A percentile compares a stretch with the other conserved stretches of the same genome.
These are phyloP conservation scores for Crassisporium funariophilum DNA, from an alignment of 768 basidiomycete genomes.

Conservation along the genomic window DNA sequence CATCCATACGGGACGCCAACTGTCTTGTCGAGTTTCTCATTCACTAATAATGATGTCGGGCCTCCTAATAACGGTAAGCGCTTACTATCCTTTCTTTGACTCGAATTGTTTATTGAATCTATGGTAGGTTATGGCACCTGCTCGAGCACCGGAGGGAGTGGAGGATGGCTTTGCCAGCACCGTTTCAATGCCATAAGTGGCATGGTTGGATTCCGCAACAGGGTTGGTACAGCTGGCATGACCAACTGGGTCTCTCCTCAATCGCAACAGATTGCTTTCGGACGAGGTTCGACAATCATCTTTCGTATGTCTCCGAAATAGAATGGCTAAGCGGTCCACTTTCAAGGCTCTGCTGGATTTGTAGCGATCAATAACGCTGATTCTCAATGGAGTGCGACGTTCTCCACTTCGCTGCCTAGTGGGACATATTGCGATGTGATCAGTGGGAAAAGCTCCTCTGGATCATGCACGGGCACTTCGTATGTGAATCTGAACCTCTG, in stretches of 20 bases:
- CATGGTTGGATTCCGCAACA: conserved; percentile 67
- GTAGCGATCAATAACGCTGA: conserved; percentile 71
- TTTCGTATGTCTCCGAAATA: neutral
- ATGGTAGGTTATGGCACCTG: no score
- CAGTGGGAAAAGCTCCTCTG: conserved; percentile 42
- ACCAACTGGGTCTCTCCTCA: conserved; percentile 61
- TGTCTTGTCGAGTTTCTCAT: conserved; percentile 61
- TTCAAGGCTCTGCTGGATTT: conserved; percentile 57
- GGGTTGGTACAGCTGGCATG: conserved; percentile 51
- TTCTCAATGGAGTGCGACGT: conserved; percentile 54
- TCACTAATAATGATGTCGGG: conserved; percentile 52
- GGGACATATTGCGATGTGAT: conserved; percentile 70
- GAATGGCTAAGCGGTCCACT: neutral
- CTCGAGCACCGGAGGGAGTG: conserved; percentile 47
- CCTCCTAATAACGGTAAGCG: conserved; percentile 57
- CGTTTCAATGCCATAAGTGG: conserved; percentile 58
- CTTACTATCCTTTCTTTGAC: neutral
- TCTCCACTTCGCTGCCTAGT: conserved; percentile 56
- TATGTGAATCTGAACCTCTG: no score
- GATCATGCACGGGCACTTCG: conserved; percentile 56
- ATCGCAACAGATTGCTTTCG: conserved; percentile 65
- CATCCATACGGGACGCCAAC: conserved; percentile 70
- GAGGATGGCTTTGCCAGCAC: conserved; percentile 71
- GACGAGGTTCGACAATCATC: conserved; percentile 46
- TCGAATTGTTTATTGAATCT: no score